A percentile compares a stretch with the other conserved stretches of the same genome.
phyloP scores from a whole-genome alignment of 345 rosid species.

The Pugionium cornutum region DNA sequence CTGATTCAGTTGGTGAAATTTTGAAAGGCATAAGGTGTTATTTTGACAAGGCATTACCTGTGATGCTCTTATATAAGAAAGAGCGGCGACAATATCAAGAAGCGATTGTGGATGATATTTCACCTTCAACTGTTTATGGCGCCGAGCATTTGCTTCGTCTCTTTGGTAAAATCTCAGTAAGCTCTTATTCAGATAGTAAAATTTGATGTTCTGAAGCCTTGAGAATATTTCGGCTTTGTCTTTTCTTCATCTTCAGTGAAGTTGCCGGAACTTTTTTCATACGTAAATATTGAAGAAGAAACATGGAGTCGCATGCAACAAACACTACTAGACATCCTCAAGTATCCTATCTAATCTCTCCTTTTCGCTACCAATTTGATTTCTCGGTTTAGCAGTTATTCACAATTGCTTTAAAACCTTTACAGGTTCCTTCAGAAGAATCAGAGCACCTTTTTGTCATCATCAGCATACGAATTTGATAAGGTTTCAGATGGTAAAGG shows the following conservation, averaged over 20 bases:
- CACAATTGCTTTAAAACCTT: neutral
- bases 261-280: conserved; percentile 84
- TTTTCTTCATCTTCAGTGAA: conserved; percentile 59
- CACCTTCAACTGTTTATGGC: conserved; percentile 79
- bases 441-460: conserved; percentile 66
- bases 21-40: conserved; percentile 74
- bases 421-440: conserved; percentile 92
- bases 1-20: conserved; percentile 67
- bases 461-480: conserved; percentile 65
- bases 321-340: conserved; percentile 80
- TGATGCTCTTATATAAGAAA: conserved; percentile 77
- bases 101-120: conserved; percentile 45
- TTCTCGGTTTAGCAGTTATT: neutral
- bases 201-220: neutral
- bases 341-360: conserved; percentile 44
- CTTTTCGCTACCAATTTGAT: neutral
- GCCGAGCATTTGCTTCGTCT: conserved; percentile 85
- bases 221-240: neutral
- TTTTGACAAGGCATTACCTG: conserved; percentile 84
- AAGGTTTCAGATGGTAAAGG: conserved; percentile 58
- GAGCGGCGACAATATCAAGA: conserved; percentile 79
- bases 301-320: conserved; percentile 75
- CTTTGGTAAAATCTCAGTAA: conserved; percentile 50
- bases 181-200: neutral
- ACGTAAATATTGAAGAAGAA: conserved; percentile 89